These are phyloP conservation scores for Termitomyces sp. DNA, from an alignment of 768 basidiomycete species.

Conservation along the genomic window DNA sequence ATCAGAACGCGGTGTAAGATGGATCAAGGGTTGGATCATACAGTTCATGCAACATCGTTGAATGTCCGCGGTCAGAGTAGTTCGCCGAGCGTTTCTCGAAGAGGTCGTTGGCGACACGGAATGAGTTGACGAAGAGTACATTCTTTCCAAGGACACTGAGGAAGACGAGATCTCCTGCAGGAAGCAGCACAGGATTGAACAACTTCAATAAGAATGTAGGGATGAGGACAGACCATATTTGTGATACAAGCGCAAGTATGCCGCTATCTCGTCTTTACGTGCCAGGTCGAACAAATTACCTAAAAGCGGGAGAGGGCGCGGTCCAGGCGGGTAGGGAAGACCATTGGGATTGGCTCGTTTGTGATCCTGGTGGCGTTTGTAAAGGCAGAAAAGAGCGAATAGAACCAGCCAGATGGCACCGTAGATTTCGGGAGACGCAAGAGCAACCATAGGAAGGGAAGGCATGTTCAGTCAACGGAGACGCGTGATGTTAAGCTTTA, in stretches of 20 bases:
- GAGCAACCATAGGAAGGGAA: conserved; percentile 11
- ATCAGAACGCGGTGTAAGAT: background rate
- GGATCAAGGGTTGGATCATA: conserved; percentile 21
- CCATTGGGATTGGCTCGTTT: conserved; percentile 15
- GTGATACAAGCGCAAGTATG: conserved; percentile 41
- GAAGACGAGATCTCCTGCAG: conserved; percentile 54
- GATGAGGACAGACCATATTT: conserved; percentile 34
- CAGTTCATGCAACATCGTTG: conserved; percentile 52
- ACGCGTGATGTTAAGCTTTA: background rate
- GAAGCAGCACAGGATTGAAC: background rate
- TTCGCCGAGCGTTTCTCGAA: conserved; percentile 56
- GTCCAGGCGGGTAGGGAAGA: conserved; percentile 53
- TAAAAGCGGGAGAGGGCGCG: conserved; percentile 48
- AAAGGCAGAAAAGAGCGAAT: conserved; percentile 5
- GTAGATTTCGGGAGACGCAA: conserved; percentile 8
- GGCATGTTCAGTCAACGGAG: background rate
- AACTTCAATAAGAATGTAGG: background rate
- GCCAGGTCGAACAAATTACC: conserved; percentile 54
- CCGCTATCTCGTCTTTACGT: conserved; percentile 33
- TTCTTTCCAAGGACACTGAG: conserved; percentile 49
- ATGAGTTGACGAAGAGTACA: conserved; percentile 45
- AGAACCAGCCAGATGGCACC: conserved; percentile 7
- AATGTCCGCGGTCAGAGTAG: conserved; percentile 51
- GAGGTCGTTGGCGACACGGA: conserved; percentile 43
- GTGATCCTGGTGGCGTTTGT: conserved; percentile 11